Evolutionary conservation across 495 filamentous ascomycete genomes (phyloP), one percentile per base, ranked within the genome.

Genomic region (Aspergillus biplanus): DNA sequence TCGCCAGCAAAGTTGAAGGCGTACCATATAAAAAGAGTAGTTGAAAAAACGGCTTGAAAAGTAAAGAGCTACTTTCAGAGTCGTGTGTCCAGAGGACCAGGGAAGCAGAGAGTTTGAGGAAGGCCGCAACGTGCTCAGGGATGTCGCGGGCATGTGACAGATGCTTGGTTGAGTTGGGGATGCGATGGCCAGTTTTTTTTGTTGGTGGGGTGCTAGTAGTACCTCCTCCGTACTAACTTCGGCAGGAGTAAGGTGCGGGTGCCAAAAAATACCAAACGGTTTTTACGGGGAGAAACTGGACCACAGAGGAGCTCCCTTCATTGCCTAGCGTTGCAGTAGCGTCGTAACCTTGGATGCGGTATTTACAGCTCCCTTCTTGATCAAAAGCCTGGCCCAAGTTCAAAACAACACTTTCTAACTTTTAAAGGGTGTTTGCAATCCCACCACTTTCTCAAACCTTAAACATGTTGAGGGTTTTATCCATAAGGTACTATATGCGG

Each of bases 71-170:
- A 9, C 21, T n/a, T 53, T 49, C 27, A 18, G 47, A 21, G 47
- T 62, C 42, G 27, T 56, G 31, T 46, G 33, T 33, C 49, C 21
- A 42, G n/a, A 33, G 21, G 49, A 53, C 16, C 6, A 1, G 21
- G 21, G 21, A 27, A 31, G 21, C 46, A 62, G 44, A 18, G 56
- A 33, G 37, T 42, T 27, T 27, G 21, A 27, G 21, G 59, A 48
- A 50, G 53, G 52, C 42, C 53, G 52, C 46, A 63, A 57, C 52
- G 16, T 18, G 15, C 49, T 52, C 53, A 50, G 54, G 53, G 53
- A 62, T 48, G 53, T 27, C 9, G 42, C 37, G 55, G 53, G 52
- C 61, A 63, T 63, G 61, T 63, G 61, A 63, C 46, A 44, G 39
- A 33, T 56, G 52, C 52, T 62, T 54, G 49, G 59, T 58, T 58